Evolutionary conservation across 2,329 filamentous ascomycete species (phyloP).

Genomic region (Chaetoscypha palmicola): DNA sequence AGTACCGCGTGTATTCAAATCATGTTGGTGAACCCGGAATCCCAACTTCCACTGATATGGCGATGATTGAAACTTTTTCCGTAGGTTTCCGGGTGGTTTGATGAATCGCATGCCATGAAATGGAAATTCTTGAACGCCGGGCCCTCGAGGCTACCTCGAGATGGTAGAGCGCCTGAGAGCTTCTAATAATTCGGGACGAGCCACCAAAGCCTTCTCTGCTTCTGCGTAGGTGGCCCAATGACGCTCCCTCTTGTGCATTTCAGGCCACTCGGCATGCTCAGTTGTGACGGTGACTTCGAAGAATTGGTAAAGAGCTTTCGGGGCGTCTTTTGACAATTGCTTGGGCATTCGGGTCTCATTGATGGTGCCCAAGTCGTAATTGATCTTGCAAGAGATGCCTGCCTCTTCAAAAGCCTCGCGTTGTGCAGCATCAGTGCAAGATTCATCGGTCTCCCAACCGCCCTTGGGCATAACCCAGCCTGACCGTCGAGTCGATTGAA

Average conservation of each 20-base stretch:
- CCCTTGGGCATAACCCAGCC: slow-evolving; percentile 97
- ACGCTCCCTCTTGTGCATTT: slow-evolving; percentile 83
- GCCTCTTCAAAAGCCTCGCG: slow-evolving; percentile 98
- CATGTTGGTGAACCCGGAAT: slow-evolving; percentile 23
- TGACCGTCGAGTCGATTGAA: slow-evolving; percentile 83
- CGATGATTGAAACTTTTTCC: slow-evolving; percentile 5
- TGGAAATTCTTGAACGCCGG: slow-evolving; percentile 25
- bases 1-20: slow-evolving; percentile 20
- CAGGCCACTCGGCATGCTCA: slow-evolving; percentile 85
- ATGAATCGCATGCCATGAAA: slow-evolving; percentile 4
- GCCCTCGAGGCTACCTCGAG: slow-evolving; percentile 33
- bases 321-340: slow-evolving; percentile 55
- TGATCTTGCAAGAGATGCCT: slow-evolving; percentile 78
- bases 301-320: slow-evolving; percentile 66
- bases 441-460: slow-evolving; percentile 94
- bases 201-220: slow-evolving; percentile 69
- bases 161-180: slow-evolving; percentile 66
- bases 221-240: slow-evolving; percentile 84
- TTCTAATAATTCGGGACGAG: slow-evolving; percentile 79
- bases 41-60: slow-evolving; percentile 20
- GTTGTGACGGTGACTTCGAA: slow-evolving; percentile 82
- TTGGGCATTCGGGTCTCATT: slow-evolving; percentile 77
- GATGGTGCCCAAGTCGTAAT: slow-evolving; percentile 80
- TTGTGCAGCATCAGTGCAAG: slow-evolving; percentile 74
- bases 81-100: slow-evolving; percentile 4